Conservation (phyloP, 2,329 filamentous ascomycete genomes). For the Pseudopithomyces chartarum region DNA sequence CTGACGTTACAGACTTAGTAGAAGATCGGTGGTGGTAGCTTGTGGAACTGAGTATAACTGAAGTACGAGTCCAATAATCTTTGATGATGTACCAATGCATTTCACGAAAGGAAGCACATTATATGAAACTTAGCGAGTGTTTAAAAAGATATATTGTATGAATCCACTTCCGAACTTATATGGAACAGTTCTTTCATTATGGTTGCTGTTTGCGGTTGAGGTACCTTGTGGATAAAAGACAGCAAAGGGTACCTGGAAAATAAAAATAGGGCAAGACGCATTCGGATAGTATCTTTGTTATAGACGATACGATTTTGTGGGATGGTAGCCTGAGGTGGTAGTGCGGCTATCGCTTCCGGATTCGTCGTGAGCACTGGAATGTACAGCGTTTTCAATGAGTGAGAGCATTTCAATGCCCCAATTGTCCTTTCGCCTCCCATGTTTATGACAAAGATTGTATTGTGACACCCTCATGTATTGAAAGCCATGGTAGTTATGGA, state of each 20-base stretch:
- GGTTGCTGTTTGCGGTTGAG: constrained; percentile 24
- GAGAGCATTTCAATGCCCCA: neutral
- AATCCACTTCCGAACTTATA: constrained; percentile 14
- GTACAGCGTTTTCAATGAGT: constrained; percentile 9
- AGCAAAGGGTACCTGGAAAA: neutral
- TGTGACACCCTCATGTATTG: too few species aligned
- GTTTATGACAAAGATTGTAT: neutral
- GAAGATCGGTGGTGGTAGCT: neutral
- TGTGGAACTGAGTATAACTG: constrained; percentile 2
- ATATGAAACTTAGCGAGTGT: neutral
- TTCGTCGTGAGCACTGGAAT: constrained; percentile 27
- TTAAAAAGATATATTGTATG: constrained; percentile 1
- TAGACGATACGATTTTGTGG: constrained; percentile 8
- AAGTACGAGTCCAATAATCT: constrained; percentile 12
- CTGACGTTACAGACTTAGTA: neutral
- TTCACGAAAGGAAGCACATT: constrained; percentile 7
- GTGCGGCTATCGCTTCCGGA: constrained; percentile 17
- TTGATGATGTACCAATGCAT: constrained; percentile 13
- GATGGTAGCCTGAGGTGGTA: constrained; percentile 4
- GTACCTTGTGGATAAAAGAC: constrained; percentile 11
- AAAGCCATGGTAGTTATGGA: too few species aligned
- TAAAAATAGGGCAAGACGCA: constrained; percentile 23
- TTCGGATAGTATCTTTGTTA: constrained; percentile 27
- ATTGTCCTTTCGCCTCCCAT: neutral
- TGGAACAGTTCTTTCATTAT: neutral